Percentiles rank a stretch among this genome's conserved stretches.
Conservation (phyloP, 108 stramenopile genomes). For the Cyclostephanos tholiformis region DNA sequence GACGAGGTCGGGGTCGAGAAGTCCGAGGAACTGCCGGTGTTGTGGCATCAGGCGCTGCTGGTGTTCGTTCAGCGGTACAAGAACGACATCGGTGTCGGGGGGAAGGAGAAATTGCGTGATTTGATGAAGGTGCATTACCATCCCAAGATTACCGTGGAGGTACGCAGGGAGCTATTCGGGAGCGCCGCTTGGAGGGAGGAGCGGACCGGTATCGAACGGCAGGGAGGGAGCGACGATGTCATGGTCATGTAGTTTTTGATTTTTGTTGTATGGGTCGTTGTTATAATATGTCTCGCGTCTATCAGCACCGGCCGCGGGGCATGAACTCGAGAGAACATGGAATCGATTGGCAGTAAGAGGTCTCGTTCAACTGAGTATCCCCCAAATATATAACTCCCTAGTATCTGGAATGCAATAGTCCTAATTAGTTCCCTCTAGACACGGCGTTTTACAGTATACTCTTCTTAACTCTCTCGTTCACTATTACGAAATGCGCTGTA, state of each 20-base stretch:
- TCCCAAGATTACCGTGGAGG: conserved; percentile 94
- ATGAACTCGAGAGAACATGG: too few relatives aligned
- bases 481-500: neutral
- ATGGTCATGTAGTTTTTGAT: conserved; percentile 19
- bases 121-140: conserved; percentile 93
- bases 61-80: conserved; percentile 96
- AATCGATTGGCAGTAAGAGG: too few relatives aligned
- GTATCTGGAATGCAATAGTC: too few relatives aligned
- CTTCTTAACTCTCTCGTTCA: neutral
- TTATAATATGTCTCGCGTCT: neutral
- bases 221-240: conserved; percentile 2
- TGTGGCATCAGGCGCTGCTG: conserved; percentile 98
- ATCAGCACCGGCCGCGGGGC: too few relatives aligned
- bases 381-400: too few relatives aligned
- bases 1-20: conserved; percentile 24
- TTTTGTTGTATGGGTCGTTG: neutral
- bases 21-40: conserved; percentile 75
- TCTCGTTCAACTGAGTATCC: too few relatives aligned
- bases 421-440: too few relatives aligned
- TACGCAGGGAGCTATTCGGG: conserved; percentile 95
- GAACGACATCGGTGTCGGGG: conserved; percentile 79
- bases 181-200: conserved; percentile 82
- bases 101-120: conserved; percentile 71
- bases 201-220: conserved; percentile 22
- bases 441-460: too few relatives aligned